Evolutionary conservation across 345 rosid species (phyloP).

Genomic region (Salix exigua): DNA sequence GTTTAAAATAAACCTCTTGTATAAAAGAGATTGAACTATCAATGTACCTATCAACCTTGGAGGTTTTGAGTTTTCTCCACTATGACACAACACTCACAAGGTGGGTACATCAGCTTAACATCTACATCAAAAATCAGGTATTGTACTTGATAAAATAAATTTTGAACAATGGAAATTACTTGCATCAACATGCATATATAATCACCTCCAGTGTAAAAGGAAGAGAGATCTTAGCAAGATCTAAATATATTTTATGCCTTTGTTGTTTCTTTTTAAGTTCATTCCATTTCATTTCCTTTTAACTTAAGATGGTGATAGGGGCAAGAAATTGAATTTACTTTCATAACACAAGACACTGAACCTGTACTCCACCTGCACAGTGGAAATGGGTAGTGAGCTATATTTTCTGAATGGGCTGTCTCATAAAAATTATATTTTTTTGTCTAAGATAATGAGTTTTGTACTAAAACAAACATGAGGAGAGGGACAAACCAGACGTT

Average conservation of each 20-base stretch:
- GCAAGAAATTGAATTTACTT: conserved; percentile 22
- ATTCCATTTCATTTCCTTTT: background rate
- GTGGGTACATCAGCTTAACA: too few species aligned
- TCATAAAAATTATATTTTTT: background rate
- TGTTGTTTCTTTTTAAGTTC: background rate
- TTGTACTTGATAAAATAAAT: too few species aligned
- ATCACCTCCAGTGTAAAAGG: too few species aligned
- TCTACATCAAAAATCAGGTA: too few species aligned
- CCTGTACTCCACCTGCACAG: conserved; percentile 52
- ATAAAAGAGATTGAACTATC: too few species aligned
- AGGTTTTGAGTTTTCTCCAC: too few species aligned
- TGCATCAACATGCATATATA: too few species aligned
- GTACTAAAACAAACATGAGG: background rate
- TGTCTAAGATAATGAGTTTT: background rate
- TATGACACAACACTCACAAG: too few species aligned
- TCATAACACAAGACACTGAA: conserved; percentile 30
- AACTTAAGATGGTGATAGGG: background rate
- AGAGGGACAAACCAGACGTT: conserved; percentile 14
- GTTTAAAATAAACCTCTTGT: too few species aligned
- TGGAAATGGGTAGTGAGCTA: conserved; percentile 41
- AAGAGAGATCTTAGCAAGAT: too few species aligned
- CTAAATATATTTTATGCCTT: background rate
- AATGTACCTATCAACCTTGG: too few species aligned
- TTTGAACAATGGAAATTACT: too few species aligned
- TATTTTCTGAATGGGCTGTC: conserved; percentile 20